Conservation (phyloP, 1,284 basidiomycete genomes). For the Bjerkandera adusta region DNA sequence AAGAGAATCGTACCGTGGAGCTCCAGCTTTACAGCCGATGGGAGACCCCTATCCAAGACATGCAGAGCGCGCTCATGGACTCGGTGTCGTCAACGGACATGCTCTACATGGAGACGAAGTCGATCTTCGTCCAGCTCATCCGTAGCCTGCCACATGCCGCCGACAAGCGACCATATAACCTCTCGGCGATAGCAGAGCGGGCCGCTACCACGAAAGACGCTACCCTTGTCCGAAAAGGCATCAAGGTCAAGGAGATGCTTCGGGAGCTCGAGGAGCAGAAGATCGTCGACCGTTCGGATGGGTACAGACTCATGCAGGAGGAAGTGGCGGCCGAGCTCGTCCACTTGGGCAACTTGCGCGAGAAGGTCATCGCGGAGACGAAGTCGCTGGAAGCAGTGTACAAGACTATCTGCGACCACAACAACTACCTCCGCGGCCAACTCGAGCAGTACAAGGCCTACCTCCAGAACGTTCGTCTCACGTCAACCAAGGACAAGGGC, state of each 20-base stretch:
- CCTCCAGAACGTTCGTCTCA: conserved; percentile 94
- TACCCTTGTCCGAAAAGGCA: conserved; percentile 90
- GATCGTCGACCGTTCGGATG: conserved; percentile 81
- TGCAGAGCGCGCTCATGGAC: conserved; percentile 95
- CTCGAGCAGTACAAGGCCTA: conserved; percentile 99
- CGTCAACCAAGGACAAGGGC: conserved; percentile 84
- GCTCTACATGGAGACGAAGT: conserved; percentile 99
- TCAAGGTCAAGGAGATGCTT: conserved; percentile 99
- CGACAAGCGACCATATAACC: conserved; percentile 86
- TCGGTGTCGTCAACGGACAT: conserved; percentile 98
- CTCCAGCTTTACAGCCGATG: conserved; percentile 94
- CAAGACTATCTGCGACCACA: conserved; percentile 99
- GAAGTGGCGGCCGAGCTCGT: conserved; percentile 94
- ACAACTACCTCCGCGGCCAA: conserved; percentile 94
- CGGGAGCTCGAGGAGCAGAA: conserved; percentile 92
- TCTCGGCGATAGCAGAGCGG: conserved; percentile 88
- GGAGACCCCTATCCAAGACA: conserved; percentile 98
- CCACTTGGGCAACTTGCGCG: conserved; percentile 93
- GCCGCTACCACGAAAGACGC: conserved; percentile 98
- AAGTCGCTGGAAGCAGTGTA: conserved; percentile 93
- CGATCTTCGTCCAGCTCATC: conserved; percentile 96
- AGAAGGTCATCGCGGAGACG: conserved; percentile 94
- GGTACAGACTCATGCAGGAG: conserved; percentile 94
- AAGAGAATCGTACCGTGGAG: conserved; percentile 95
- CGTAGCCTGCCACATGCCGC: conserved; percentile 88